Conservation (phyloP, 768 basidiomycete genomes). For the Saitozyma podzolica region DNA sequence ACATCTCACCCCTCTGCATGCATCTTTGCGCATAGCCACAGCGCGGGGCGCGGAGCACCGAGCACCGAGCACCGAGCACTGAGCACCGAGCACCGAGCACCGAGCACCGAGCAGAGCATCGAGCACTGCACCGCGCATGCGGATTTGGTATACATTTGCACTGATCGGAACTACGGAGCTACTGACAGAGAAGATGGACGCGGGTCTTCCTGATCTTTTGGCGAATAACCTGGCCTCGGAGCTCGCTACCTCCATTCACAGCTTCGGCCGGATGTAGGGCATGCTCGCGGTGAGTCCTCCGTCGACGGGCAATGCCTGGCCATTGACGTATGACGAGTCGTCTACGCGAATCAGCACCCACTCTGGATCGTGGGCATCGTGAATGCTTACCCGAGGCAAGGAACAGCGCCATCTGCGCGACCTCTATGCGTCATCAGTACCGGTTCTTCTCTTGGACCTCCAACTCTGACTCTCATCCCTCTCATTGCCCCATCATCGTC, state of each 20-base stretch:
- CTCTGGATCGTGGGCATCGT: neutral
- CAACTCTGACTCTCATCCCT: conserved; percentile 13
- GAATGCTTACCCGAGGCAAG: conserved; percentile 72
- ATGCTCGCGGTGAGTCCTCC: conserved; percentile 69
- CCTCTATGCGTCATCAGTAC: conserved; percentile 56
- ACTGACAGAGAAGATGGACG: too few species aligned
- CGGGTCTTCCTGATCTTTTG: too few species aligned
- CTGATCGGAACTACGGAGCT: too few species aligned
- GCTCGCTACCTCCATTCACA: conserved; percentile 12
- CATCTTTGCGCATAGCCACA: too few species aligned
- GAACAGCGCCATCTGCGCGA: conserved; percentile 81
- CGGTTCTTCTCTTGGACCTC: neutral
- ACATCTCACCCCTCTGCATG: too few species aligned
- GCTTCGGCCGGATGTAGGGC: conserved; percentile 37
- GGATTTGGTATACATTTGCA: too few species aligned
- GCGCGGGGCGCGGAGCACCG: too few species aligned
- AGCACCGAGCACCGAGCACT: too few species aligned
- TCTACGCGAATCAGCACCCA: conserved; percentile 14
- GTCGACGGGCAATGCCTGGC: conserved; percentile 80
- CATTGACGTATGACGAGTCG: conserved; percentile 64
- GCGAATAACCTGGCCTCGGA: too few species aligned
- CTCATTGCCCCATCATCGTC: neutral
- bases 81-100: too few species aligned
- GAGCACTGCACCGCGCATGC: too few species aligned
- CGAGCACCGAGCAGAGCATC: too few species aligned